These are phyloP conservation scores for Fusarium nygamai DNA, from an alignment of 2,329 filamentous ascomycete species.

Conservation along the genomic window DNA sequence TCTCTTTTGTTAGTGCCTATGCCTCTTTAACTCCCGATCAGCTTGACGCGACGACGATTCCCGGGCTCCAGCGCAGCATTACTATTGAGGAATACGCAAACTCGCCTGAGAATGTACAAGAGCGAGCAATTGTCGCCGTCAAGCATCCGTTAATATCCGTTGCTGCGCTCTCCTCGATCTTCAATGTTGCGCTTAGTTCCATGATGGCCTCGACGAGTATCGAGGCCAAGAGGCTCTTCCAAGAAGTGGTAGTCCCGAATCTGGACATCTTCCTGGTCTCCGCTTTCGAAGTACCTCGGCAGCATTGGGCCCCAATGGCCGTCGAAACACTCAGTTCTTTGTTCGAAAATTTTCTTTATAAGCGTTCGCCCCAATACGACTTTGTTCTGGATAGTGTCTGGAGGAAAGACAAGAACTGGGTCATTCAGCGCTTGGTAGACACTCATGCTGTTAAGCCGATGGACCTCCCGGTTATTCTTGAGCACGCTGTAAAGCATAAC, in stretches of 20 bases:
- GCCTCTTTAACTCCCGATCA: slow-evolving; percentile 78
- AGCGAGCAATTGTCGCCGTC: slow-evolving; percentile 69
- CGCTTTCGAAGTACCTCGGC: slow-evolving; percentile 77
- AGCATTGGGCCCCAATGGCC: slow-evolving; percentile 78
- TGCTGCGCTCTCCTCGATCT: slow-evolving; percentile 78
- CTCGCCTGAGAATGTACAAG: slow-evolving; percentile 59
- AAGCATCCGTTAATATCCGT: slow-evolving; percentile 90
- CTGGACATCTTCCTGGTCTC: slow-evolving; percentile 83
- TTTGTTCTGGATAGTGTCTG: slow-evolving; percentile 93
- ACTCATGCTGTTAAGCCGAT: slow-evolving; percentile 80
- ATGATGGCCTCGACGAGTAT: slow-evolving; percentile 68
- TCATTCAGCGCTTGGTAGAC: slow-evolving; percentile 81
- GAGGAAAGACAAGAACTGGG: slow-evolving; percentile 90
- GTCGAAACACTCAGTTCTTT: slow-evolving; percentile 79
- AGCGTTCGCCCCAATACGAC: slow-evolving; percentile 79
- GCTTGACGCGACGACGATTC: slow-evolving; percentile 86
- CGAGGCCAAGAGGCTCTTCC: slow-evolving; percentile 73
- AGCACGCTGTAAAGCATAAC: slow-evolving; percentile 79
- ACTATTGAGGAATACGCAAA: slow-evolving; percentile 66
- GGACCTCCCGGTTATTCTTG: slow-evolving; percentile 55
- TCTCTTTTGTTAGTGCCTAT: slow-evolving; percentile 94
- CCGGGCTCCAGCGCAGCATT: slow-evolving; percentile 82
- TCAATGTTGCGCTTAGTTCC: slow-evolving; percentile 71
- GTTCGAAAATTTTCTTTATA: slow-evolving; percentile 85
- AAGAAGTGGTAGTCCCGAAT: slow-evolving; percentile 75